Evolutionary conservation across 108 stramenopile species (phyloP).

Genomic region (Fragilaria crotonensis): DNA sequence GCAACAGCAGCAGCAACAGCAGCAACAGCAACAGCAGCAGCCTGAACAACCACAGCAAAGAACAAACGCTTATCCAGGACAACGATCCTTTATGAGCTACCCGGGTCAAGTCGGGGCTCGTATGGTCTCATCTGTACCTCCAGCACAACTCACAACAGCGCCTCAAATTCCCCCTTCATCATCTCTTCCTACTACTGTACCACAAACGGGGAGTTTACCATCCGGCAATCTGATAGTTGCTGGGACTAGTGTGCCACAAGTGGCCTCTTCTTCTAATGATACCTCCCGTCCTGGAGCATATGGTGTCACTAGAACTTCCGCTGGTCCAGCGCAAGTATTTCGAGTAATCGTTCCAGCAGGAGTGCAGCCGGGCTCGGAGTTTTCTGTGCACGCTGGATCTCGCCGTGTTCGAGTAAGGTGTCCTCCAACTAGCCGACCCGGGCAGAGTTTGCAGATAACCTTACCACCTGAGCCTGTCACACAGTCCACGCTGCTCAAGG

Average conservation of each 20-base stretch:
- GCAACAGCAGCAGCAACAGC: background rate
- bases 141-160: background rate
- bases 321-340: constrained; percentile 68
- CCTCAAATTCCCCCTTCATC: background rate
- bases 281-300: constrained; percentile 45
- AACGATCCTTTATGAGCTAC: background rate
- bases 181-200: background rate
- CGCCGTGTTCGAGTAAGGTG: constrained; percentile 72
- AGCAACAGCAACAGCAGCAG: background rate
- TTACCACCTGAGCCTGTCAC: constrained; percentile 69
- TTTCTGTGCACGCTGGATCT: constrained; percentile 62
- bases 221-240: background rate
- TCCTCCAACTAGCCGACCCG: constrained; percentile 59
- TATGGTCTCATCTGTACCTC: background rate
- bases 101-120: background rate
- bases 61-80: background rate
- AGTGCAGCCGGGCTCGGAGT: constrained; percentile 62
- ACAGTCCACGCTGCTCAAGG: constrained; percentile 27
- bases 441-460: constrained; percentile 73
- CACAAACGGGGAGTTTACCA: background rate
- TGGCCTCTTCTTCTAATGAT: background rate
- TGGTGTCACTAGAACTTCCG: constrained; percentile 40
- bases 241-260: too few relatives aligned
- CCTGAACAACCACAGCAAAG: too few relatives aligned
- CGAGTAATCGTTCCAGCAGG: constrained; percentile 72